Evolutionary conservation across 2,329 filamentous ascomycete species (phyloP).

Genomic region (Coleophoma crateriformis): DNA sequence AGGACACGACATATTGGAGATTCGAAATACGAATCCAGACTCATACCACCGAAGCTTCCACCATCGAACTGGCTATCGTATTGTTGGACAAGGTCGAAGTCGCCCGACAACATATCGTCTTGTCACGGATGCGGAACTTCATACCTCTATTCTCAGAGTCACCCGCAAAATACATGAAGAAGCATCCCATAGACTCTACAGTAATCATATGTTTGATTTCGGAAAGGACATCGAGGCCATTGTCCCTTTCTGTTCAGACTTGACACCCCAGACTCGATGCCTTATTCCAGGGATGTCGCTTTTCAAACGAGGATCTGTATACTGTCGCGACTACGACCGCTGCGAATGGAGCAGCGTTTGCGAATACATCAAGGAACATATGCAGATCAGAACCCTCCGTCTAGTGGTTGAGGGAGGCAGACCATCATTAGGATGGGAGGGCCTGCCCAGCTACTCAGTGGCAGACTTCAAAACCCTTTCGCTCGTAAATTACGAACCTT

Average conservation of each 20-base stretch:
- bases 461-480: conserved; percentile 41
- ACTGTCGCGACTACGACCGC: conserved; percentile 48
- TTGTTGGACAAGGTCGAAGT: conserved; percentile 34
- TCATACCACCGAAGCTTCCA: conserved; percentile 15
- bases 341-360: conserved; percentile 50
- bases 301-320: conserved; percentile 48
- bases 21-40: conserved; percentile 29
- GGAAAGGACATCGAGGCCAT: conserved; percentile 54
- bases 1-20: conserved; percentile 29
- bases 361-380: conserved; percentile 35
- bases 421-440: conserved; percentile 41
- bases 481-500: conserved; percentile 36
- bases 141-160: conserved; percentile 39
- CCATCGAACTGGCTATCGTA: conserved; percentile 33
- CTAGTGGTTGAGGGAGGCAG: conserved; percentile 51
- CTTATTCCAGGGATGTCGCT: conserved; percentile 45
- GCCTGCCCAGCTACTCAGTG: conserved; percentile 36
- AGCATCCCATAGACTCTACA: conserved; percentile 50
- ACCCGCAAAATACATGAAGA: conserved; percentile 47
- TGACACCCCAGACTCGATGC: conserved; percentile 40
- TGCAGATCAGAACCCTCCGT: conserved; percentile 35
- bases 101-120: conserved; percentile 51
- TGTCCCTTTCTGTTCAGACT: conserved; percentile 52
- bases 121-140: conserved; percentile 33
- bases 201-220: conserved; percentile 52